phyloP scores from a whole-genome alignment of 768 basidiomycete genomes.

The Jaapia argillacea region DNA sequence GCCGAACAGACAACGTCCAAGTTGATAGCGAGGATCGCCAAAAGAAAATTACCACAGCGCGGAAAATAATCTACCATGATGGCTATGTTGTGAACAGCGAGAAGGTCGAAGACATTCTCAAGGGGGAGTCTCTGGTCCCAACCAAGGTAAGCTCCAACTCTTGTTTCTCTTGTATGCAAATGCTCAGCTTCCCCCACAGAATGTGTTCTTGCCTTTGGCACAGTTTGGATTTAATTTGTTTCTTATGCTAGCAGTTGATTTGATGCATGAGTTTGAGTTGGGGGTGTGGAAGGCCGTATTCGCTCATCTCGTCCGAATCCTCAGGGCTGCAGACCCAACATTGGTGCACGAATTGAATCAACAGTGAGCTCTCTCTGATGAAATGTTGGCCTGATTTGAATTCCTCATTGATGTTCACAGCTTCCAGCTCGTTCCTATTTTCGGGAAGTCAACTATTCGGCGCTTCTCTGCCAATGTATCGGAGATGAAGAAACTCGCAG shows the following conservation, averaged over 20 bases:
- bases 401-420: not conserved
- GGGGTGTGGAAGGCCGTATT: slow-evolving; percentile 22
- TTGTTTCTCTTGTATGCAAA: no score
- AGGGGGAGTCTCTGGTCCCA: slow-evolving; percentile 9
- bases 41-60: slow-evolving; percentile 4
- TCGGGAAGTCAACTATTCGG: slow-evolving; percentile 14
- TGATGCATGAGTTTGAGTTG: slow-evolving; percentile 25
- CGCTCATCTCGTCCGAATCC: slow-evolving; percentile 16
- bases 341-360: slow-evolving; percentile 5
- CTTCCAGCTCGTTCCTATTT: slow-evolving; percentile 6
- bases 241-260: slow-evolving; percentile 17
- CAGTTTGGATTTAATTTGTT: slow-evolving; percentile 17
- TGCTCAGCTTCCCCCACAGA: slow-evolving; percentile 12
- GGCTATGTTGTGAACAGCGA: slow-evolving; percentile 7
- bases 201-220: slow-evolving; percentile 18
- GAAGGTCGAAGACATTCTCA: slow-evolving; percentile 7
- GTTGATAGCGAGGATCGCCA: slow-evolving; percentile 3
- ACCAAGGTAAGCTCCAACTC: slow-evolving; percentile 9
- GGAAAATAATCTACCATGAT: slow-evolving; percentile 11
- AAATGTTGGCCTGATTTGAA: not conserved
- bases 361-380: slow-evolving; percentile 1
- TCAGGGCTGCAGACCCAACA: slow-evolving; percentile 5
- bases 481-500: slow-evolving; percentile 17
- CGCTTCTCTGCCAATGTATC: slow-evolving; percentile 14
- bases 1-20: not conserved